Conservation (phyloP, 176 grass and related monocot genomes). For the Oryza punctata region DNA sequence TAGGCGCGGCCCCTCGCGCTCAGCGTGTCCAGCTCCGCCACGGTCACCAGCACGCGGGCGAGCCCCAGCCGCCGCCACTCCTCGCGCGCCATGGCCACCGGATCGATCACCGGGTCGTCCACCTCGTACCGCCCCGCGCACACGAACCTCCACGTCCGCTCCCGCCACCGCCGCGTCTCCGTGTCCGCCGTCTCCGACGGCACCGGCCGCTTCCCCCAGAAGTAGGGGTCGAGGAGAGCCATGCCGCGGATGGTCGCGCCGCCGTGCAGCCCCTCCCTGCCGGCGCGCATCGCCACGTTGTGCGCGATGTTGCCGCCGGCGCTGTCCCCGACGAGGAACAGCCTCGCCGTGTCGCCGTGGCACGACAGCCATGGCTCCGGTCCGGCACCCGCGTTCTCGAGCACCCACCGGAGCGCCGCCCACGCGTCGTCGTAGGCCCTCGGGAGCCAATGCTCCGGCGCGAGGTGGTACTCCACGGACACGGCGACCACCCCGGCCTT, state of each 20-base stretch:
- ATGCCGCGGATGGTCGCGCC: conserved; percentile 40
- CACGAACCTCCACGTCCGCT: conserved; percentile 53
- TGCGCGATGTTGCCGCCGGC: conserved; percentile 72
- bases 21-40: conserved; percentile 56
- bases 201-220: conserved; percentile 57
- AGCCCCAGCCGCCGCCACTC: conserved; percentile 42
- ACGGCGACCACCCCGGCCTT: conserved; percentile 42
- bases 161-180: conserved; percentile 11
- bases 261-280: conserved; percentile 33
- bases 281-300: conserved; percentile 53
- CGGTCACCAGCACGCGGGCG: conserved; percentile 60
- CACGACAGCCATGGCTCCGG: conserved; percentile 54
- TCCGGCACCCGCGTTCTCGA: conserved; percentile 33
- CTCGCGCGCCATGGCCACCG: conserved; percentile 34
- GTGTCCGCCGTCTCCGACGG: conserved; percentile 51
- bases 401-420: conserved; percentile 48
- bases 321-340: conserved; percentile 67
- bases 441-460: conserved; percentile 65
- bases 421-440: conserved; percentile 59
- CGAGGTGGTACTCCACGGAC: conserved; percentile 66
- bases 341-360: conserved; percentile 35
- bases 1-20: conserved; percentile 53
- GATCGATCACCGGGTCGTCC: conserved; percentile 70
- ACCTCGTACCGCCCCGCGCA: conserved; percentile 38
- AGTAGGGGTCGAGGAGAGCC: conserved; percentile 62